Percentiles rank a stretch among this genome's conserved stretches.
Evolutionary conservation across 2,329 filamentous ascomycete genomes (phyloP).

Genomic region (Geosmithia morbida): DNA sequence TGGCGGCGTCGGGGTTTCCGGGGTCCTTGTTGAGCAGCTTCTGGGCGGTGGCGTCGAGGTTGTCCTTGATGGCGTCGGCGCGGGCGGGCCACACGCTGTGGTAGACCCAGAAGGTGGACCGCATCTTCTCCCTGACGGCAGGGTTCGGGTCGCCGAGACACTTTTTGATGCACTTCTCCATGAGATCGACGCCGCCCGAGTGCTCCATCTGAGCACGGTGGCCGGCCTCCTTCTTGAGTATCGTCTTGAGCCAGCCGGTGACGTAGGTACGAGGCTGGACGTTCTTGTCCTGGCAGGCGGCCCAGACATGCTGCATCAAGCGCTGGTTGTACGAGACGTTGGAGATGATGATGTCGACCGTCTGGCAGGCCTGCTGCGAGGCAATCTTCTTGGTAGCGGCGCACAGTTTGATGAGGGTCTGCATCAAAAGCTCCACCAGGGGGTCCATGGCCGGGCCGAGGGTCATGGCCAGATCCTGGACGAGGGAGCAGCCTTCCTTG

Average conservation of each 20-base stretch:
- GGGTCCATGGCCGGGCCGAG: constrained; percentile 70
- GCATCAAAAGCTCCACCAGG: constrained; percentile 81
- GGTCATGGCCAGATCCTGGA: constrained; percentile 70
- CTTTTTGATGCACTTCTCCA: constrained; percentile 82
- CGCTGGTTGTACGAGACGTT: constrained; percentile 67
- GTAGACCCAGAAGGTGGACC: constrained; percentile 78
- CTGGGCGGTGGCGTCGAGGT: constrained; percentile 65
- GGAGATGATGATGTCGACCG: constrained; percentile 68
- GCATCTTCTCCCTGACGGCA: constrained; percentile 73
- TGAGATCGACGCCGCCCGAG: constrained; percentile 63
- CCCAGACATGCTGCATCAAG: constrained; percentile 73
- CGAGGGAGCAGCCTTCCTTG: constrained; percentile 67
- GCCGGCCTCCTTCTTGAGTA: constrained; percentile 61
- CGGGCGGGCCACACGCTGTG: constrained; percentile 61
- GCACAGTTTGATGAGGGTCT: constrained; percentile 79
- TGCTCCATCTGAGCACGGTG: constrained; percentile 80
- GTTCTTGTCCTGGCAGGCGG: constrained; percentile 84
- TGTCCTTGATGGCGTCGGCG: constrained; percentile 65
- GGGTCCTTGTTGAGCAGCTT: constrained; percentile 70
- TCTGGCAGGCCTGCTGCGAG: constrained; percentile 67
- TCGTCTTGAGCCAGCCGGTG: constrained; percentile 68
- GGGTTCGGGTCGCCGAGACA: constrained; percentile 83
- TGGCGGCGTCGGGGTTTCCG: constrained; percentile 60
- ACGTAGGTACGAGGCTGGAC: constrained; percentile 70
- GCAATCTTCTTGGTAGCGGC: constrained; percentile 86